Percentiles rank a stretch among this genome's conserved stretches.
phyloP scores from a whole-genome alignment of 768 basidiomycete genomes.

The Hysterangium stoloniferum region DNA sequence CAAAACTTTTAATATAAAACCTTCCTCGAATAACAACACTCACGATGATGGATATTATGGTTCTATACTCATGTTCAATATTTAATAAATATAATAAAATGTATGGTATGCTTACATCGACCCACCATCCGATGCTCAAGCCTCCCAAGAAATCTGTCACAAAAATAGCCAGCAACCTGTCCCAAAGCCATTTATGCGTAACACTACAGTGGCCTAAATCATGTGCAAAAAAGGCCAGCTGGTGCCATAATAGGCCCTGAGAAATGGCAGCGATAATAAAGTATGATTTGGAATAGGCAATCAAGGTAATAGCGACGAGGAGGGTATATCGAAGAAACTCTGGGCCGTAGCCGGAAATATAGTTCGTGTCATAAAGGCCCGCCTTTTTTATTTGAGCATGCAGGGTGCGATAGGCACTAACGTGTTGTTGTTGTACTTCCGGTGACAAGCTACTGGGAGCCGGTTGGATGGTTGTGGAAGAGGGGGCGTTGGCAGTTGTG shows the following conservation, averaged over 20 bases:
- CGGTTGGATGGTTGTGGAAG: constrained; percentile 38
- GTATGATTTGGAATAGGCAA: constrained; percentile 58
- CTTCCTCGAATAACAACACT: constrained; percentile 35
- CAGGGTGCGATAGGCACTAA: constrained; percentile 71
- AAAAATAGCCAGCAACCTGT: constrained; percentile 71
- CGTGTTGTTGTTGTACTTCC: constrained; percentile 55
- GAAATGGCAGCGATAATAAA: constrained; percentile 67
- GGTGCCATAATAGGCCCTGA: constrained; percentile 92
- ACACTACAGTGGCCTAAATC: constrained; percentile 95
- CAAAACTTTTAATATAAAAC: constrained; percentile 11
- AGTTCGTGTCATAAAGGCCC: constrained; percentile 80
- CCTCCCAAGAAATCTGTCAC: constrained; percentile 88
- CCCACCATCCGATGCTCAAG: constrained; percentile 97
- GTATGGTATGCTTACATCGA: constrained; percentile 58
- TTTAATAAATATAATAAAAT: constrained; percentile 4
- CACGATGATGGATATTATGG: constrained; percentile 94
- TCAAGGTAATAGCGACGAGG: constrained; percentile 50
- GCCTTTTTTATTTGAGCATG: constrained; percentile 67
- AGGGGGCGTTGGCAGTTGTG: constrained; percentile 23
- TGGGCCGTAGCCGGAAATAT: constrained; percentile 81
- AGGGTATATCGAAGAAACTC: constrained; percentile 74
- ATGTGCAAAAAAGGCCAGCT: constrained; percentile 86
- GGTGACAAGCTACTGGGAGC: constrained; percentile 48
- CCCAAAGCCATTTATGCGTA: constrained; percentile 76
- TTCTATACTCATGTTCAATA: constrained; percentile 39